These are phyloP conservation scores for Limnomonas spitsbergensis DNA, from an alignment of 139 green algal genomes.

Conservation along the genomic window DNA sequence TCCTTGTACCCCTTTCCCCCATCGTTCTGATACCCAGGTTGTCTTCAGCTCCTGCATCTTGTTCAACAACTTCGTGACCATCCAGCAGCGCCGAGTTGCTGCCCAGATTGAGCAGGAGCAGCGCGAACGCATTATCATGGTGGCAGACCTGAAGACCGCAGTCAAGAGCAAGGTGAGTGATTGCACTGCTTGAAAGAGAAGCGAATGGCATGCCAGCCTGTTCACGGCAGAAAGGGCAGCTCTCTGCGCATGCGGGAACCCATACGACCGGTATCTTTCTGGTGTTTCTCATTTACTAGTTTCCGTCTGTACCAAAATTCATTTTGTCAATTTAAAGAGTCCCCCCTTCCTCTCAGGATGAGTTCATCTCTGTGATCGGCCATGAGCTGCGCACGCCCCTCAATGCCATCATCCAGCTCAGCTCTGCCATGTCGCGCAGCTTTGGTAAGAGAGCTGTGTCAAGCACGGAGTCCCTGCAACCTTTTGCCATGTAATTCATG, in stretches of 20 bases:
- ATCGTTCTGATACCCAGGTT: slow-evolving; percentile 14
- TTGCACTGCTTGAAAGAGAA: too few relatives aligned
- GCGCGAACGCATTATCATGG: slow-evolving; percentile 20
- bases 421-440: neutral
- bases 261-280: too few relatives aligned
- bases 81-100: slow-evolving; percentile 18
- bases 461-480: too few relatives aligned
- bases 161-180: slow-evolving; percentile 6
- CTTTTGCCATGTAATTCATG: too few relatives aligned
- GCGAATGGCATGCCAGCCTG: too few relatives aligned
- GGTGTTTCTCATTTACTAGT: too few relatives aligned
- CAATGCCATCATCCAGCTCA: slow-evolving; percentile 67
- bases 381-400: slow-evolving; percentile 74
- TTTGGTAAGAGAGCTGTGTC: too few relatives aligned
- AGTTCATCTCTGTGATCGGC: slow-evolving; percentile 62
- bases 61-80: slow-evolving; percentile 34
- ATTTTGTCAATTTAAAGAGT: too few relatives aligned
- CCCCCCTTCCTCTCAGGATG: slow-evolving; percentile 42
- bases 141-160: neutral
- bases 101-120: slow-evolving; percentile 29
- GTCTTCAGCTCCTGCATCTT: slow-evolving; percentile 30
- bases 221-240: too few relatives aligned
- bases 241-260: too few relatives aligned
- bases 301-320: too few relatives aligned
- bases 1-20: too few relatives aligned